Conservation (phyloP, 805 yeast species). For the Yarrowia bubula region DNA sequence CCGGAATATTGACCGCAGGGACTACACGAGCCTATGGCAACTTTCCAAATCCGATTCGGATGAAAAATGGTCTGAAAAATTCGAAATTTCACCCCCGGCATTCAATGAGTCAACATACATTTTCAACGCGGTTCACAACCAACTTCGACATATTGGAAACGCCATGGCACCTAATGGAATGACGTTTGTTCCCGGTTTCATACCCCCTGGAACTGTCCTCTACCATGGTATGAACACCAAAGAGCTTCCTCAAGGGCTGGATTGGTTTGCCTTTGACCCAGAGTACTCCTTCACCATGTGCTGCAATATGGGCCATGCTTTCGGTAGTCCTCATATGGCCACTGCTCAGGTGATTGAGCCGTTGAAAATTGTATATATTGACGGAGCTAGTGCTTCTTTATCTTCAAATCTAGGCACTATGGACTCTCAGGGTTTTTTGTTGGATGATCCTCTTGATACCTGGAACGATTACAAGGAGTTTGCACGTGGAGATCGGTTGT, state of each 20-base stretch:
- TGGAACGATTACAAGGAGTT: constrained; percentile 13
- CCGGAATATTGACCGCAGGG: background rate
- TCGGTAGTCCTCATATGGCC: background rate
- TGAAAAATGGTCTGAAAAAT: background rate
- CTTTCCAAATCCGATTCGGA: background rate
- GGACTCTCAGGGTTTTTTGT: constrained; percentile 12
- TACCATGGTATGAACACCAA: constrained; percentile 4
- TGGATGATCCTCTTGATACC: background rate
- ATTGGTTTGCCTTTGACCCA: constrained; percentile 64
- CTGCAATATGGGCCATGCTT: constrained; percentile 7
- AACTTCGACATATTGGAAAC: constrained; percentile 20
- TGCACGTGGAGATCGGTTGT: constrained; percentile 9
- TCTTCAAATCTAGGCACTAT: constrained; percentile 33
- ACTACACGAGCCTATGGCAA: background rate
- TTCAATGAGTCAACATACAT: constrained; percentile 24
- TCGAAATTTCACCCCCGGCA: constrained; percentile 4
- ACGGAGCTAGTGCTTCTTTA: constrained; percentile 5
- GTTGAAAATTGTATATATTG: background rate
- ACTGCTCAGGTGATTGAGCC: background rate
- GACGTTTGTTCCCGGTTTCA: constrained; percentile 56
- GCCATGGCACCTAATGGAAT: constrained; percentile 37
- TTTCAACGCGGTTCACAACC: constrained; percentile 24
- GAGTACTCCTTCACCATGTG: constrained; percentile 50
- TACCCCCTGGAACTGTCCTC: constrained; percentile 43
- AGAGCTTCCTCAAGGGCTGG: constrained; percentile 49